Evolutionary conservation across 1,284 basidiomycete genomes (phyloP).

Genomic region (Ceratobasidium sp.): DNA sequence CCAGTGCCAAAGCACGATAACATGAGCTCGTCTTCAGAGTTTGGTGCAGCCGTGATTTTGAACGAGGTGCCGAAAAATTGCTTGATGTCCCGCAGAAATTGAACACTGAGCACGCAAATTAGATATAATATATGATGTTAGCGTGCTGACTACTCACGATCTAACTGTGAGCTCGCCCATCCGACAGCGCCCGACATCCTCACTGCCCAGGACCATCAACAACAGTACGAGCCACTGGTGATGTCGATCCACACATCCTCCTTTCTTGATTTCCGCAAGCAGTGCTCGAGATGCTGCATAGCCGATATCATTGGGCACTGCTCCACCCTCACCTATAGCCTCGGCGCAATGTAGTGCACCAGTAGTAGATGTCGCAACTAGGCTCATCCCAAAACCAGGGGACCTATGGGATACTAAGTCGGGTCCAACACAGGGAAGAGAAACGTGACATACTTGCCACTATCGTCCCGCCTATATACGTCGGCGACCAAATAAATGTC

Average conservation of each 20-base stretch:
- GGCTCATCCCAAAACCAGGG: conserved; percentile 91
- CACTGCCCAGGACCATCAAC: conserved; percentile 93
- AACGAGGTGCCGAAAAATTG: conserved; percentile 75
- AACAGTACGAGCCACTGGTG: conserved; percentile 90
- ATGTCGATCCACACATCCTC: conserved; percentile 89
- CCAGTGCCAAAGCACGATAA: conserved; percentile 83
- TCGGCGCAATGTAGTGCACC: conserved; percentile 88
- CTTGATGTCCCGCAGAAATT: conserved; percentile 86
- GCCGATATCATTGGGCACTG: conserved; percentile 92
- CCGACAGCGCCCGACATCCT: conserved; percentile 89
- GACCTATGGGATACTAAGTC: conserved; percentile 63
- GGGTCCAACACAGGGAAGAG: background rate
- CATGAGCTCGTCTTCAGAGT: conserved; percentile 59
- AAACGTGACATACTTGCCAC: conserved; percentile 60
- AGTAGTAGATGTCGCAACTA: conserved; percentile 92
- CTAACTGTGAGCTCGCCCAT: conserved; percentile 82
- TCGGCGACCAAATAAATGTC: conserved; percentile 99
- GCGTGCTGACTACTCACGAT: conserved; percentile 65
- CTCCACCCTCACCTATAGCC: conserved; percentile 75
- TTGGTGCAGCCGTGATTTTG: conserved; percentile 57
- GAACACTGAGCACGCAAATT: conserved; percentile 64
- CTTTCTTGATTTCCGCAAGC: conserved; percentile 76
- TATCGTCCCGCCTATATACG: conserved; percentile 96
- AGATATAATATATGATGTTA: conserved; percentile 15
- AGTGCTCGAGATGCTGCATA: conserved; percentile 78